Base-by-base conservation (phyloP, 768 basidiomycete species). In the Rhizopogon rudus region DNA sequence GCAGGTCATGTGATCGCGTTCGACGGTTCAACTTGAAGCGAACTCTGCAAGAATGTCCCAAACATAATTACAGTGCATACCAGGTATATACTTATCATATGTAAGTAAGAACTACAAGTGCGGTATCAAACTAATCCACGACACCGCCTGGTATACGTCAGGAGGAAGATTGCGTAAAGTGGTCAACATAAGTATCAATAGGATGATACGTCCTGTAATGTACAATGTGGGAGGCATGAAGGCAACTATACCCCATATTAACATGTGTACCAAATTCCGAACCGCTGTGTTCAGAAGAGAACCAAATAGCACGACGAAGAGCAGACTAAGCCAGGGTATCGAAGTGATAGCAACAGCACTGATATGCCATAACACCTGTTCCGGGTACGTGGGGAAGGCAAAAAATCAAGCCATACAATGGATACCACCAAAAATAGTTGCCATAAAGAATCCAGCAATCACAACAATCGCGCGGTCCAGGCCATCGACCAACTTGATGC, bases 371-470 rank as follows among this genome's bases (percentile, higher is more conserved):
- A 64, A 28, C 28, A 51, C 49, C 49, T 51, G 59, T 28, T 66
- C 57, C 22, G 29, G 45, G 3, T 25, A 7, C 3, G 62, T 59
- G 5, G 66, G 60, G 40, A 67, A 71, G 1, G 40, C 2, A 10
- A 63, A 57, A 29, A 51, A 52, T 68, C 67, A 68, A 7, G 64
- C 64, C 2, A 60, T 44, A 42, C 62, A 64, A 54, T 71, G 68
- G 22, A 71, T 57, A 3, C 52, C 63, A 14, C 68, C 69, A 42
- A 71, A 71, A 10, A 63, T 22, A 5, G 40, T 54, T 3, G 50
- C 66, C 10, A 59, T 49, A 13, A 55, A 16, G 1, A 39, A 25
- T 37, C n/a, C 44, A 31, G 44, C 14, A n/a, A 33, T 2, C 5
- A 4, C 1, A 35, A 48, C 10, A 9, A 20, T 6, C 1, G 0